Conservation (phyloP, 1,139 yeast genomes). For the Yamadazyma jaroonii region DNA sequence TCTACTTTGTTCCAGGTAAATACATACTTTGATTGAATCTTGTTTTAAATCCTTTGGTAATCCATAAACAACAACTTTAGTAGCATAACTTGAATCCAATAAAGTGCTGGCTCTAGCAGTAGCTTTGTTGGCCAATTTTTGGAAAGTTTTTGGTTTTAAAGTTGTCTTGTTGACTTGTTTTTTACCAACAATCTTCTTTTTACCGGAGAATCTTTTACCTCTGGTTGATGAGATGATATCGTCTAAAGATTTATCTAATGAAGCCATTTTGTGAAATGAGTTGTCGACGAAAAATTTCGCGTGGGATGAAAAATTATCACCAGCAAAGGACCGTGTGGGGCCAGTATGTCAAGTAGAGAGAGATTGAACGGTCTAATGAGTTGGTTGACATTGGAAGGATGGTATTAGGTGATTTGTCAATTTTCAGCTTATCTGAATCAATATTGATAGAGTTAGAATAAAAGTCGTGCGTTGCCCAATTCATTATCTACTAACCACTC, state of each 20-base stretch:
- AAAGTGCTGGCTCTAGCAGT: constrained; percentile 18
- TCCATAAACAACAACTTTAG: constrained; percentile 73
- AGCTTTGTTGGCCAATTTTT: constrained; percentile 13
- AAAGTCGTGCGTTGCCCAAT: too few relatives aligned
- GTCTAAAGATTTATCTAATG: constrained; percentile 89
- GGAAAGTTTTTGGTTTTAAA: constrained; percentile 18
- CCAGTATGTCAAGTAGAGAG: background rate
- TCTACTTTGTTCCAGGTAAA: background rate
- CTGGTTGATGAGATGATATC: constrained; percentile 76
- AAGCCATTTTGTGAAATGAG: constrained; percentile 12
- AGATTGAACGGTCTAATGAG: background rate
- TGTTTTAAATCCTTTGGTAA: constrained; percentile 77
- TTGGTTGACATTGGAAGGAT: too few relatives aligned
- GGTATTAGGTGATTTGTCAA: too few relatives aligned
- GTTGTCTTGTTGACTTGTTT: constrained; percentile 5
- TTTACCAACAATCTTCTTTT: constrained; percentile 10
- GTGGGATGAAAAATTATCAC: background rate
- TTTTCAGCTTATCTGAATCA: too few relatives aligned
- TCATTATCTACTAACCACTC: too few relatives aligned
- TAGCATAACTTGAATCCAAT: constrained; percentile 58
- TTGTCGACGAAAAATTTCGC: background rate
- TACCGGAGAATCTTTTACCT: constrained; percentile 26
- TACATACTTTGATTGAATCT: constrained; percentile 80
- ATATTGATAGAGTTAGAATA: too few relatives aligned
- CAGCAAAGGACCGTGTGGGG: background rate